Percentiles rank a stretch among this genome's conserved stretches.
phyloP scores from a whole-genome alignment of 75 land plant species.

The Isoetes taiwanensis region DNA sequence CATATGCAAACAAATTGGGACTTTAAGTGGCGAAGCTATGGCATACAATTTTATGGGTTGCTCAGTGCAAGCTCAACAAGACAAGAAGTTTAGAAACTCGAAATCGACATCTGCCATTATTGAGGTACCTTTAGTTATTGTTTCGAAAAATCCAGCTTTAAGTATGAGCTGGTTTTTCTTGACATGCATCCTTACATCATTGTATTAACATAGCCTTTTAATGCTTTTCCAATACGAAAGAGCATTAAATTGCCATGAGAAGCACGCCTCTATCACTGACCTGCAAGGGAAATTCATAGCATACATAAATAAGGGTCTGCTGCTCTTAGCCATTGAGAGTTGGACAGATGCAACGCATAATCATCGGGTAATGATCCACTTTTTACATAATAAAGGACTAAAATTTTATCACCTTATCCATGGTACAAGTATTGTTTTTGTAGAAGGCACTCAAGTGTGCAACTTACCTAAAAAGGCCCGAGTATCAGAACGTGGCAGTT shows the following conservation, averaged over 20 bases:
- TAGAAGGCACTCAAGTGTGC: conserved; percentile 30
- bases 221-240: conserved; percentile 12
- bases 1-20: conserved; percentile 11
- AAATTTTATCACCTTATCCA: too few species aligned
- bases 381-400: too few species aligned
- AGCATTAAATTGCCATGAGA: conserved; percentile 16
- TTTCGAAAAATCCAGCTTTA: too few species aligned
- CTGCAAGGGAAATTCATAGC: conserved; percentile 17
- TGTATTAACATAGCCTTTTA: not conserved
- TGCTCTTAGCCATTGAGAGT: conserved; percentile 11
- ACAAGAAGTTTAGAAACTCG: conserved; percentile 8
- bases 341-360: conserved; percentile 18
- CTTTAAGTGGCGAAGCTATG: conserved; percentile 21
- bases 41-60: conserved; percentile 27
- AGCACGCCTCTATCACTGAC: conserved; percentile 14
- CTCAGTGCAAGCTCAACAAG: conserved; percentile 25
- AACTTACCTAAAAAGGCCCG: conserved; percentile 14
- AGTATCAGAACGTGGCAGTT: conserved; percentile 21
- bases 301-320: conserved; percentile 19
- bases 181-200: too few species aligned
- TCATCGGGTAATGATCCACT: conserved; percentile 20
- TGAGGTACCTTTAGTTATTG: too few species aligned
- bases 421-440: too few species aligned
- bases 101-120: too few species aligned
- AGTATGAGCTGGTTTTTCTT: too few species aligned